Evolutionary conservation across 352 stramenopile genomes (phyloP), one percentile per base, ranked within the genome.

Genomic region (Globisporangium paddicum): DNA sequence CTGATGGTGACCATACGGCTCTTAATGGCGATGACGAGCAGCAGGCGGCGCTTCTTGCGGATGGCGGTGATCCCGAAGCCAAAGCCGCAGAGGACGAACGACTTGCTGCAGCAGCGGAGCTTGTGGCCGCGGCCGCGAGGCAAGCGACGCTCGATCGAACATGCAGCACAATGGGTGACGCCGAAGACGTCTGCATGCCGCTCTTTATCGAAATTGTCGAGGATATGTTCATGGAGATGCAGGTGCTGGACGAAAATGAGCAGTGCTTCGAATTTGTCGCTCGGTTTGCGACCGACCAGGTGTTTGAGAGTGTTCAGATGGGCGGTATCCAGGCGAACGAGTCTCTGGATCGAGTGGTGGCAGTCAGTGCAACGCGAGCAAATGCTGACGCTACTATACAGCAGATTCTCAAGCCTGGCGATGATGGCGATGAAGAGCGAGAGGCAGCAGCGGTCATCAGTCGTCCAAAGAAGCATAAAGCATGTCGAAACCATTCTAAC

Each of bases 151-250:
- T 78, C 7, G 37, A 70, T 10, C 42, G 42, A 1, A 46, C 25
- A 18, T 65, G 60, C 23, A 3, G 19, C 9, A 38, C 58, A 5
- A 26, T 82, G 23, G 69, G 60, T 8, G 71, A 79, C 19, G 67
- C 73, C 0, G 75, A 86, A 47, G 69, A 79, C 5, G 59, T 66
- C 1, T 69, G 62, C 18, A 59, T 70, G 13, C 69, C 64, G 38
- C 34, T 81, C 5, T 5, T 79, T 14, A 49, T 68, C 9, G 75
- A 79, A 28, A 42, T 77, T 6, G 34, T 81, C 13, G 55, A 67
- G 21, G 69, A 66, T n/a, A 72, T 86, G 30, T 86, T 86, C 16
- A 26, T 69, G 25, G 66, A 81, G 40, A 79, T 83, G 71, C 66
- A 73, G 40, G 67, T 78, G 21, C 54, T 55, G 7, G 46, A 67